Conservation (phyloP, 2,329 filamentous ascomycete genomes). For the Colletotrichum sojae region DNA sequence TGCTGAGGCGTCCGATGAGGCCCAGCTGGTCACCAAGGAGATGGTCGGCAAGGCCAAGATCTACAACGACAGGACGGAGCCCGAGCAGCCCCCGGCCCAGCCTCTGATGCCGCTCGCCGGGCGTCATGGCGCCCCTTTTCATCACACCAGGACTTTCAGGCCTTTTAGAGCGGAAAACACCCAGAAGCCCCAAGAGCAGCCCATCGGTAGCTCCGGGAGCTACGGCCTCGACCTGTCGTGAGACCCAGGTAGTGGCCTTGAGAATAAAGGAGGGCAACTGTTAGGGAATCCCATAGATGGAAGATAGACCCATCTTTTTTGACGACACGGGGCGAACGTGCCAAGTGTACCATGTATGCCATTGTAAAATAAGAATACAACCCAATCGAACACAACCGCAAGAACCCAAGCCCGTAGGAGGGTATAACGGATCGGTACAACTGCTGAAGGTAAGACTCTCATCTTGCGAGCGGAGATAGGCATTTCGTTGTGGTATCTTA, state of each 20-base stretch:
- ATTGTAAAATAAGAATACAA: constrained; percentile 39
- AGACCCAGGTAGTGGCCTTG: constrained; percentile 15
- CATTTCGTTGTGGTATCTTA: too few species aligned
- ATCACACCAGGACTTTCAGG: too few species aligned
- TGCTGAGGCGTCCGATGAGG: constrained; percentile 54
- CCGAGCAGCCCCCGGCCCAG: constrained; percentile 5
- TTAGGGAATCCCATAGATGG: background rate
- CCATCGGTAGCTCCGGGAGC: constrained; percentile 52
- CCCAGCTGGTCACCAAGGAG: constrained; percentile 63
- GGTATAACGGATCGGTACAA: too few species aligned
- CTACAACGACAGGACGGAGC: constrained; percentile 47
- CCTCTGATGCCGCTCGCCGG: constrained; percentile 16
- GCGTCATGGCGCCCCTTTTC: too few species aligned
- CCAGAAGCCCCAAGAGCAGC: too few species aligned
- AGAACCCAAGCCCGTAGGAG: background rate
- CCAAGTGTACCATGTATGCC: constrained; percentile 35
- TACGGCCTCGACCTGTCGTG: constrained; percentile 53
- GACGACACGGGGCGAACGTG: constrained; percentile 11
- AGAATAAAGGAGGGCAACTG: background rate
- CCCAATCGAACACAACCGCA: background rate
- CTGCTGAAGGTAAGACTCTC: too few species aligned
- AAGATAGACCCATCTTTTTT: constrained; percentile 7
- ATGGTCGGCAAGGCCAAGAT: constrained; percentile 53
- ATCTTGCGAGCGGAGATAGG: too few species aligned
- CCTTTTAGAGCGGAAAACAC: too few species aligned